A percentile compares a stretch with the other conserved stretches of the same genome.
Conservation (phyloP, 2,329 filamentous ascomycete species). For the Tothia fuscella region DNA sequence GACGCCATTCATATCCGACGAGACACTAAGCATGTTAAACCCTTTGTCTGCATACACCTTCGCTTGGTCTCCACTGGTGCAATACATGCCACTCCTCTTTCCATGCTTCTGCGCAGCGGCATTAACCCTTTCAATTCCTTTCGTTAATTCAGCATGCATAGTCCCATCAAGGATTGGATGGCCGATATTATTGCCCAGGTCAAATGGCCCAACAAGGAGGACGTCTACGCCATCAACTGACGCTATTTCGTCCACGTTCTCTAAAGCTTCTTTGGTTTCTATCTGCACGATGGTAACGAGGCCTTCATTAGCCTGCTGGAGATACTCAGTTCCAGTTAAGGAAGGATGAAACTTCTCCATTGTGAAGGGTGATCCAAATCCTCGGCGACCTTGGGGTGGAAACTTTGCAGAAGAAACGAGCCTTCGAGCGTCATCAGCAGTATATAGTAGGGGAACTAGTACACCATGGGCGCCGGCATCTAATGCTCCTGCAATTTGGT, state of each 20-base stretch:
- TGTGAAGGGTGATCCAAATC: conserved; percentile 44
- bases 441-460: conserved; percentile 42
- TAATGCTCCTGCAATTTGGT: conserved; percentile 35
- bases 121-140: conserved; percentile 40
- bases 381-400: conserved; percentile 41
- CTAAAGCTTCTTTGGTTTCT: conserved; percentile 31
- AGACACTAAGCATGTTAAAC: conserved; percentile 40
- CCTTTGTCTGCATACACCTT: conserved; percentile 40
- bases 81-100: conserved; percentile 45
- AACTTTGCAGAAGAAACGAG: conserved; percentile 44
- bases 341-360: conserved; percentile 29
- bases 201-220: conserved; percentile 43
- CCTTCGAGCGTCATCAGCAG: conserved; percentile 39
- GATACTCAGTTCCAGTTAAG: conserved; percentile 32
- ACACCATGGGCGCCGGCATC: conserved; percentile 49
- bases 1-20: conserved; percentile 35
- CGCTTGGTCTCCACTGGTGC: conserved; percentile 39
- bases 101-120: conserved; percentile 39
- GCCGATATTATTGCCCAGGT: conserved; percentile 46
- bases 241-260: conserved; percentile 36
- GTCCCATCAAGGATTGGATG: conserved; percentile 35
- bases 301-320: conserved; percentile 42
- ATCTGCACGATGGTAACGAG: conserved; percentile 40
- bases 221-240: conserved; percentile 41
- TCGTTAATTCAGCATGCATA: conserved; percentile 38